Evolutionary conservation across 2,329 filamentous ascomycete genomes (phyloP).

Genomic region (Claviceps capensis): DNA sequence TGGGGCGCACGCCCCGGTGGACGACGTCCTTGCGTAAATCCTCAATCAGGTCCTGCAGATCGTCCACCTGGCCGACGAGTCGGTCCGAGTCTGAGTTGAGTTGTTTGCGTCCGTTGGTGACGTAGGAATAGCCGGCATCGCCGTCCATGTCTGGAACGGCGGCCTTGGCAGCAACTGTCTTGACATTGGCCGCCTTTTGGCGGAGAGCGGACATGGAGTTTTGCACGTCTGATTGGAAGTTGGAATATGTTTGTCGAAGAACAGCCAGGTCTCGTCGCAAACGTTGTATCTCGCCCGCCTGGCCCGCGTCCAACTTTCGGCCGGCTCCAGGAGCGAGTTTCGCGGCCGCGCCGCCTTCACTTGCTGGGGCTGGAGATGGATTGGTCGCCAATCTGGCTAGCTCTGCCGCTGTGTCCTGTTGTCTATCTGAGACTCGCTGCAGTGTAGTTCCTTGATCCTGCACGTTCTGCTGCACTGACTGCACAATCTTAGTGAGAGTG

Average conservation of each 20-base stretch:
- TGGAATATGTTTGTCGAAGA: conserved; percentile 82
- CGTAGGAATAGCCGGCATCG: conserved; percentile 71
- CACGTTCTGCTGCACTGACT: conserved; percentile 70
- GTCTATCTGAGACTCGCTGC: conserved; percentile 76
- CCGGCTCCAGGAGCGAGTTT: conserved; percentile 20
- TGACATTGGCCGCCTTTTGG: conserved; percentile 68
- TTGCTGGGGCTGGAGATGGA: conserved; percentile 27
- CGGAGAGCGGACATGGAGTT: conserved; percentile 76
- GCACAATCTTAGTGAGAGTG: conserved; percentile 67
- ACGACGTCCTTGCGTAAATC: conserved; percentile 97
- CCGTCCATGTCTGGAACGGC: conserved; percentile 58
- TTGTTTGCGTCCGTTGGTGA: conserved; percentile 74
- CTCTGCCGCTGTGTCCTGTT: conserved; percentile 80
- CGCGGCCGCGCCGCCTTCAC: conserved; percentile 23
- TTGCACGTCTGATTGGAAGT: conserved; percentile 78
- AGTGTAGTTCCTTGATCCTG: conserved; percentile 72
- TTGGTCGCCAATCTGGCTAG: conserved; percentile 48
- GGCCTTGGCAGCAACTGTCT: conserved; percentile 57
- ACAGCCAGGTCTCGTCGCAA: conserved; percentile 82
- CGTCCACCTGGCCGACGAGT: conserved; percentile 83
- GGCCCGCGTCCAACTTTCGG: conserved; percentile 39
- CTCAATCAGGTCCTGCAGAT: conserved; percentile 93
- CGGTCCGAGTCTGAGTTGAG: conserved; percentile 79
- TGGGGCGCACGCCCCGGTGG: conserved; percentile 74
- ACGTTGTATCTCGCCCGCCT: conserved; percentile 65